Conservation (phyloP, 78 protist genomes). For the Dictyostelium firmibasis region DNA sequence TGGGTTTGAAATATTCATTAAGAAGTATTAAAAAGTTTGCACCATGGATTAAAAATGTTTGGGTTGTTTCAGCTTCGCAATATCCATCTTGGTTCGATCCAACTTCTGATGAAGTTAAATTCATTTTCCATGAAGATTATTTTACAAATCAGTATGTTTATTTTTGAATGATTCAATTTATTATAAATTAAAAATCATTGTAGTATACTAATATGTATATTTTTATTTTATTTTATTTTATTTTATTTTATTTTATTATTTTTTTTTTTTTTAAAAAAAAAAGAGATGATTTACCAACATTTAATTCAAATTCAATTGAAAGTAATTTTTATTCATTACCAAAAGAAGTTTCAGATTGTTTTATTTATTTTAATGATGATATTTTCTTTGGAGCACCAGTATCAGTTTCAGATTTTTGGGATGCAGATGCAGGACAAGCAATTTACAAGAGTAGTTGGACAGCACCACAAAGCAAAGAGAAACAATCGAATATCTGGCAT, state of each 20-base stretch:
- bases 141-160: conserved; percentile 2
- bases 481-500: conserved; percentile 67
- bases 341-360: conserved; percentile 78
- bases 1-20: conserved; percentile 62
- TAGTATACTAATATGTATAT: no score
- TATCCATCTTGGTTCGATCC: conserved; percentile 67
- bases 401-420: conserved; percentile 28
- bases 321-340: conserved; percentile 59
- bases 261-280: background rate
- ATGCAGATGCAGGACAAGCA: conserved; percentile 73
- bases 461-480: conserved; percentile 62
- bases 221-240: background rate
- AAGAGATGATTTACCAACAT: conserved; percentile 50
- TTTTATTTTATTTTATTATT: background rate
- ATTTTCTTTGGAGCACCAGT: conserved; percentile 53
- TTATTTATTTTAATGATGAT: conserved; percentile 72
- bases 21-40: conserved; percentile 52
- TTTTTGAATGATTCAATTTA: no score
- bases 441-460: conserved; percentile 69
- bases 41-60: conserved; percentile 56
- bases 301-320: conserved; percentile 54
- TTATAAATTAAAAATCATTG: no score
- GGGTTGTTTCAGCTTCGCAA: conserved; percentile 41
- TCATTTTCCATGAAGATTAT: conserved; percentile 55
- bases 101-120: conserved; percentile 7